phyloP scores from a whole-genome alignment of 2,329 filamentous ascomycete genomes.

The Penicillium sp. region DNA sequence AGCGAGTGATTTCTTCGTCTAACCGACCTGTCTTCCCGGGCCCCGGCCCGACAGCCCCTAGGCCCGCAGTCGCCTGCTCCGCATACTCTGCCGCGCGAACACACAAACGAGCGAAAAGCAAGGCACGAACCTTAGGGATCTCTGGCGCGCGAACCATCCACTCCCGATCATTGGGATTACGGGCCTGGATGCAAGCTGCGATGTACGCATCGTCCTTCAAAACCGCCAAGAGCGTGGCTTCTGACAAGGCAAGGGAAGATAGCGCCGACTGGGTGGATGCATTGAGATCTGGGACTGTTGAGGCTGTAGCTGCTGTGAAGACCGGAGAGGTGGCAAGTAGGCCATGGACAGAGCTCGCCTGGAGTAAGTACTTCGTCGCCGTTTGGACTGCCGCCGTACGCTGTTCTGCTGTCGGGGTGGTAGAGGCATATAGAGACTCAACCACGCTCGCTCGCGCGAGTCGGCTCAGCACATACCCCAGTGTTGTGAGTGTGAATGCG shows the following conservation, averaged over 20 bases:
- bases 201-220: conserved; percentile 95
- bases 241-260: conserved; percentile 70
- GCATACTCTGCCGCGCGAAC: conserved; percentile 88
- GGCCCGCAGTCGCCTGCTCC: conserved; percentile 65
- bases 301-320: conserved; percentile 35
- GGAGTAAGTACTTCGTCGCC: conserved; percentile 77
- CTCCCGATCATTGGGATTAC: conserved; percentile 82
- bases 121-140: conserved; percentile 84
- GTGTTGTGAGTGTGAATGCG: conserved; percentile 74
- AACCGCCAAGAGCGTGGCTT: conserved; percentile 87
- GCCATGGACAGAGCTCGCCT: conserved; percentile 77
- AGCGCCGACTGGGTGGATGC: conserved; percentile 47
- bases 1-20: conserved; percentile 69
- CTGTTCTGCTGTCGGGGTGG: conserved; percentile 67
- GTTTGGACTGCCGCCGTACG: conserved; percentile 71
- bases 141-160: conserved; percentile 96
- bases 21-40: conserved; percentile 44
- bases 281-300: conserved; percentile 51
- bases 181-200: conserved; percentile 75
- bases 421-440: conserved; percentile 68
- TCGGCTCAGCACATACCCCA: conserved; percentile 74
- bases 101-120: conserved; percentile 85
- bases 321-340: conserved; percentile 65
- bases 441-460: conserved; percentile 74
- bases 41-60: conserved; percentile 44